A percentile compares a stretch with the other conserved stretches of the same genome.
phyloP scores from a whole-genome alignment of 176 grass and related monocot species.

The Luzula sylvatica region DNA sequence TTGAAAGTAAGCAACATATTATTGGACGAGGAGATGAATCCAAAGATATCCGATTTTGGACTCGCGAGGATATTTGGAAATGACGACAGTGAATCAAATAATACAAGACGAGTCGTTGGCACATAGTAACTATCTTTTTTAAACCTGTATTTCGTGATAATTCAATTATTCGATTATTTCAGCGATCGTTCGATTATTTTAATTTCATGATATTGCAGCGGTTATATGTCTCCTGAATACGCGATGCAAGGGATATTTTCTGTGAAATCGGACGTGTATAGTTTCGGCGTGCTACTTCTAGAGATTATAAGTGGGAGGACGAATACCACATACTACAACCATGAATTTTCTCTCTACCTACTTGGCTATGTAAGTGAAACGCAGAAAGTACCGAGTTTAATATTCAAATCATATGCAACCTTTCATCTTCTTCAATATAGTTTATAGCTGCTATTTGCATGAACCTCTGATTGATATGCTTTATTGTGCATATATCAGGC shows the following conservation, averaged over 20 bases:
- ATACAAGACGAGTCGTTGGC: constrained; percentile 14
- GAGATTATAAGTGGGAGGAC: constrained; percentile 20
- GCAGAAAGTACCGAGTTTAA: not conserved
- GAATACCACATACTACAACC: constrained; percentile 21
- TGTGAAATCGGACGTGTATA: constrained; percentile 21
- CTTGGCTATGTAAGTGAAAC: constrained; percentile 15
- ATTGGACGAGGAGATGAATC: constrained; percentile 20
- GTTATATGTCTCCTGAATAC: constrained; percentile 20
- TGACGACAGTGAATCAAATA: constrained; percentile 19
- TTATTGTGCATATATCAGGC: constrained; percentile 16
- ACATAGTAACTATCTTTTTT: constrained; percentile 10
- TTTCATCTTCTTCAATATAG: too few relatives aligned
- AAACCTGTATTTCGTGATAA: not conserved
- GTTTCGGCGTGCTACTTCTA: constrained; percentile 19
- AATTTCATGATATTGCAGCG: constrained; percentile 7
- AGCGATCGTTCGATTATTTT: not conserved
- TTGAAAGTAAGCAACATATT: constrained; percentile 18
- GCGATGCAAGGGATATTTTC: constrained; percentile 21
- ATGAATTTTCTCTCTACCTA: constrained; percentile 13
- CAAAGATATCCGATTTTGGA: constrained; percentile 16
- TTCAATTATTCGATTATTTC: not conserved
- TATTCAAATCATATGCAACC: too few relatives aligned
- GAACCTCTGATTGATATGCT: too few relatives aligned
- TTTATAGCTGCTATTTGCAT: too few relatives aligned
- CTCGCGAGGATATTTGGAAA: constrained; percentile 15